Evolutionary conservation across 371 early-diverging fungal species (phyloP).

Genomic region (Mucor irregularis): DNA sequence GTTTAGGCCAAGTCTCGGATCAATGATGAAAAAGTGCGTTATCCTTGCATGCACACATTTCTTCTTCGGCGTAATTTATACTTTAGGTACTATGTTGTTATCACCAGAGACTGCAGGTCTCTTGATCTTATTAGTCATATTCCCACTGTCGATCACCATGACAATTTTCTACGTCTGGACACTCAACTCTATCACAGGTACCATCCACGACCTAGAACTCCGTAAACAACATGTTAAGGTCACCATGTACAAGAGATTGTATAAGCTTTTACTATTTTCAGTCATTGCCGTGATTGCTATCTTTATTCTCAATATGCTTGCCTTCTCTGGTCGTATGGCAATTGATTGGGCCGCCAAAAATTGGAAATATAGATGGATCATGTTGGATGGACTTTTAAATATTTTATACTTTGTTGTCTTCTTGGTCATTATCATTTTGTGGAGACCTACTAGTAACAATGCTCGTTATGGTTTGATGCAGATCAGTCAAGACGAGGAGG

Average conservation of each 20-base stretch:
- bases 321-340: constrained; percentile 60
- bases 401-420: constrained; percentile 82
- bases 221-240: constrained; percentile 88
- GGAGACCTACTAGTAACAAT: constrained; percentile 94
- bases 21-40: constrained; percentile 86
- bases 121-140: constrained; percentile 76
- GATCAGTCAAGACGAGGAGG: constrained; percentile 59
- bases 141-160: constrained; percentile 90
- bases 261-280: constrained; percentile 76
- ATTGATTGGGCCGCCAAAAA: constrained; percentile 74
- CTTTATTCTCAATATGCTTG: constrained; percentile 81
- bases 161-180: constrained; percentile 95
- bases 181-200: constrained; percentile 40
- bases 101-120: constrained; percentile 72
- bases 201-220: constrained; percentile 47
- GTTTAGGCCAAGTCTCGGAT: constrained; percentile 86
- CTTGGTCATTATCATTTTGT: constrained; percentile 75
- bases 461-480: constrained; percentile 71
- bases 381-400: constrained; percentile 88
- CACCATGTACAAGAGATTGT: constrained; percentile 86
- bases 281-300: constrained; percentile 72
- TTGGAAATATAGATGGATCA: constrained; percentile 91
- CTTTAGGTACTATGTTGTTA: constrained; percentile 77
- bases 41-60: constrained; percentile 82
- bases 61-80: constrained; percentile 85